Evolutionary conservation across 306 rosid genomes (phyloP), one percentile per base, ranked within the genome.

Genomic region (Cicer cuneatum): DNA sequence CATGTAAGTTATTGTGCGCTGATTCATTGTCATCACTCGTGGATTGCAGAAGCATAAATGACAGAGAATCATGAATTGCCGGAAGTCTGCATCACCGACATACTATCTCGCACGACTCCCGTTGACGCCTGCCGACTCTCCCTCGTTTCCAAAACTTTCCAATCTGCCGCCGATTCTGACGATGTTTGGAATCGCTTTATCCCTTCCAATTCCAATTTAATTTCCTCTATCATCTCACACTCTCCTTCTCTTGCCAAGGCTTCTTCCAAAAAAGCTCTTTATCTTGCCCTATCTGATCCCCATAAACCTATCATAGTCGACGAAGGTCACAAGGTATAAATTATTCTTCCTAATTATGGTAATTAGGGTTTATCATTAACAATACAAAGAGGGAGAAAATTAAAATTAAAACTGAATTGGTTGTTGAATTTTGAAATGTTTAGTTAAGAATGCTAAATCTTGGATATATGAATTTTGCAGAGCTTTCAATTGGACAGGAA

Each of bases 401-500:
- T 21, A 21, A 21, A 21, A 21, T 21, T 21, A 21, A 21, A 39
- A 39, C 7, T 39, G 7, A 39, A 39, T 39, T 8, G 8, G 7
- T 40, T 40, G 43, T 40, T 40, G 43, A 40, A 40, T 40, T 40
- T 46, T 46, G 52, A 40, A 13, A 9, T 46, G 51, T 11, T 46
- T 46, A 9, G 14, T 46, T 46, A 5, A 46, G 51, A 46, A 11
- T 46, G 51, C 1, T 45, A 45, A 45, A 5, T 14, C 12, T 48
- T n/a, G 8, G 6, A 13, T 13, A n/a, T 48, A 19, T n/a, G 4
- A 62, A 10, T 18, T 5, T 15, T 43, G 64, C 77, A 86, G 89
- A 81, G 80, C 59, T 78, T 83, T 75, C 69, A 15, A 13, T 9
- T 86, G 52, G 84, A 86, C 0, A 81, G 57, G 61, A 5, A 15